Conservation (phyloP, 108 stramenopile species). For the Pseudonitzschia multiseries region DNA sequence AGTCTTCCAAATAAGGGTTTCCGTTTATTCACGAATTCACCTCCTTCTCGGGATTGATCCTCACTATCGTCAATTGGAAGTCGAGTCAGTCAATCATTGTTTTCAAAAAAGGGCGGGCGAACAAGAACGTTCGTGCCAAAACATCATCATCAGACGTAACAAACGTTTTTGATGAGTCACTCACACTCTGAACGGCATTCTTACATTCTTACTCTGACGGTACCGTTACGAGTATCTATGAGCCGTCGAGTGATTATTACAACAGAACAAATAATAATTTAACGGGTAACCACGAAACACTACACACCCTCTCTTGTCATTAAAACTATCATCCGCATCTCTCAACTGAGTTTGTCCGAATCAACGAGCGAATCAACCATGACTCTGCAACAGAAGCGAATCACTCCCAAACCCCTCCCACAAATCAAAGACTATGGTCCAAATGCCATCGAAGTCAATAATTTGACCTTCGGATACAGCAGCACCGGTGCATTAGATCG, state of each 20-base stretch:
- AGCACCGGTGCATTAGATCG: conserved; percentile 12
- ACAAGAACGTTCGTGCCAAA: neutral
- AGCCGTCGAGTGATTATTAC: neutral
- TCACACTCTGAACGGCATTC: neutral
- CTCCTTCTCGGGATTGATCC: too few relatives aligned
- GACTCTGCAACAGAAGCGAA: conserved; percentile 15
- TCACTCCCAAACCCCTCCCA: conserved; percentile 62
- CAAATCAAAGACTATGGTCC: conserved; percentile 64
- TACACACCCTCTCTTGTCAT: neutral
- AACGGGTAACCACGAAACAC: neutral
- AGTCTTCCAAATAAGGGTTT: too few relatives aligned
- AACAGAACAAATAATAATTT: neutral
- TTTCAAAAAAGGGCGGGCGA: neutral
- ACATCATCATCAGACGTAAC: neutral
- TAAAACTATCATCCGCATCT: neutral
- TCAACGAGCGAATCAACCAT: conserved; percentile 11
- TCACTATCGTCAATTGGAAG: too few relatives aligned
- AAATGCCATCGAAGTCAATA: conserved; percentile 63
- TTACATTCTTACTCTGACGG: too few relatives aligned
- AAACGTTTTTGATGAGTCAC: neutral
- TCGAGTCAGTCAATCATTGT: too few relatives aligned
- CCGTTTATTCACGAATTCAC: too few relatives aligned
- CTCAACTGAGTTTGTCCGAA: neutral
- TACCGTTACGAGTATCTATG: neutral
- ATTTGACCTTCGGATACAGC: conserved; percentile 76